These are phyloP conservation scores for Dalbergia cochinchinensis DNA, from an alignment of 306 rosid species.

Conservation along the genomic window DNA sequence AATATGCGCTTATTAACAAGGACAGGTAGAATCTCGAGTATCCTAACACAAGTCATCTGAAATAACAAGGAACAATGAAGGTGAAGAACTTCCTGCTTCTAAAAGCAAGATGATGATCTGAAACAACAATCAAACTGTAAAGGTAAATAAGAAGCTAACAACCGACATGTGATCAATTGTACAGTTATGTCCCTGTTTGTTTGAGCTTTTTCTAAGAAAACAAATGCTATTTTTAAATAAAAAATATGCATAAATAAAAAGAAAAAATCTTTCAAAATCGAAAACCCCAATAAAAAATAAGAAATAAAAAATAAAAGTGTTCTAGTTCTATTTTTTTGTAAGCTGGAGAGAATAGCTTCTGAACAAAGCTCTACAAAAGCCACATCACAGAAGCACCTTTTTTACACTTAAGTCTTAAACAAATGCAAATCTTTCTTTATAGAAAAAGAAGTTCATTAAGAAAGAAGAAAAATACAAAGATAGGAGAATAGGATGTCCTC, in stretches of 20 bases:
- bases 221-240: not conserved
- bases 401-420: no score
- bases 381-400: no score
- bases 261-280: no score
- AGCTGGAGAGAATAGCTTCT: not conserved
- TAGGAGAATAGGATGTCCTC: not conserved
- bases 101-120: slow-evolving; percentile 37
- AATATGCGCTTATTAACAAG: slow-evolving; percentile 61
- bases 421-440: no score
- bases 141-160: slow-evolving; percentile 27
- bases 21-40: slow-evolving; percentile 90
- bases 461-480: no score
- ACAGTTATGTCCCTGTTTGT: not conserved
- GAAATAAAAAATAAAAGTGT: no score
- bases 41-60: slow-evolving; percentile 97
- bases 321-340: no score
- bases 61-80: slow-evolving; percentile 51
- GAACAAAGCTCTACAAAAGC: no score
- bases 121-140: slow-evolving; percentile 32
- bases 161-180: slow-evolving; percentile 30
- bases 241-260: no score
- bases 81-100: slow-evolving; percentile 48
- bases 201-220: not conserved
- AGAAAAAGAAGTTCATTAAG: no score
- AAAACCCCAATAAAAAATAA: no score